These are phyloP conservation scores for Ophiostoma pallidulum DNA, from an alignment of 2,329 filamentous ascomycete genomes.

Conservation along the genomic window DNA sequence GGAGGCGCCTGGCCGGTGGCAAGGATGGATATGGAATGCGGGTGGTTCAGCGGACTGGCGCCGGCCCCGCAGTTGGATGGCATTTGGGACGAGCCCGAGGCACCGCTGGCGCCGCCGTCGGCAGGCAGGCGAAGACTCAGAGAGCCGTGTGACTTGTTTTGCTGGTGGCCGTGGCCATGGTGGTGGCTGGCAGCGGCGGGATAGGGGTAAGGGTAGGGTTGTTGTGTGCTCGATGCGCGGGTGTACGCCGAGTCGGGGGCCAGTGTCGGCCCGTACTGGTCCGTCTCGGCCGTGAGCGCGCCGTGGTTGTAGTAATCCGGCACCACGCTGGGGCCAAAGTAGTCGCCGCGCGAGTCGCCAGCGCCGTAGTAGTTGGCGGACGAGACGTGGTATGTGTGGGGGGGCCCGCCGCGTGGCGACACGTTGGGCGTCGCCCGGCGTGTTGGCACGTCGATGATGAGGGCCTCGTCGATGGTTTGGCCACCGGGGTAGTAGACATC, in stretches of 20 bases:
- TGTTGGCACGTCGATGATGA: conserved; percentile 74
- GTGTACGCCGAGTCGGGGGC: neutral
- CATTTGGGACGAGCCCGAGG: neutral
- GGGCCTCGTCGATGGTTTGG: conserved; percentile 78
- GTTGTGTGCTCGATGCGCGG: neutral
- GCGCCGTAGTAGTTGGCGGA: neutral
- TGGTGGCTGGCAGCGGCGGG: conserved; percentile 18
- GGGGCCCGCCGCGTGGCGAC: conserved; percentile 55
- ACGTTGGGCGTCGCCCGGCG: conserved; percentile 56
- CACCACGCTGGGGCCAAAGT: conserved; percentile 58
- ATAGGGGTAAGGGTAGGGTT: conserved; percentile 18
- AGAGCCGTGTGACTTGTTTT: neutral
- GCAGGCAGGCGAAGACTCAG: conserved; percentile 7
- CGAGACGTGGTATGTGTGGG: conserved; percentile 23
- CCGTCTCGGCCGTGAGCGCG: conserved; percentile 2
- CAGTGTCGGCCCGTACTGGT: conserved; percentile 7
- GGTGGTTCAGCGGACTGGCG: conserved; percentile 25
- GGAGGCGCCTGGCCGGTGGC: conserved; percentile 70
- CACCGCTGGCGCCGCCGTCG: neutral
- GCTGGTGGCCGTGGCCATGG: neutral
- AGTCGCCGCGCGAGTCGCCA: conserved; percentile 42
- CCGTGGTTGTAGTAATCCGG: conserved; percentile 8
- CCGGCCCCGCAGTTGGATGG: neutral
- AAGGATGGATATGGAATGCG: conserved; percentile 59
- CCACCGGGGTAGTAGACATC: conserved; percentile 80